Base-by-base conservation (phyloP, 2,329 filamentous ascomycete genomes). In the Paracorniculantispora psalliotae region DNA sequence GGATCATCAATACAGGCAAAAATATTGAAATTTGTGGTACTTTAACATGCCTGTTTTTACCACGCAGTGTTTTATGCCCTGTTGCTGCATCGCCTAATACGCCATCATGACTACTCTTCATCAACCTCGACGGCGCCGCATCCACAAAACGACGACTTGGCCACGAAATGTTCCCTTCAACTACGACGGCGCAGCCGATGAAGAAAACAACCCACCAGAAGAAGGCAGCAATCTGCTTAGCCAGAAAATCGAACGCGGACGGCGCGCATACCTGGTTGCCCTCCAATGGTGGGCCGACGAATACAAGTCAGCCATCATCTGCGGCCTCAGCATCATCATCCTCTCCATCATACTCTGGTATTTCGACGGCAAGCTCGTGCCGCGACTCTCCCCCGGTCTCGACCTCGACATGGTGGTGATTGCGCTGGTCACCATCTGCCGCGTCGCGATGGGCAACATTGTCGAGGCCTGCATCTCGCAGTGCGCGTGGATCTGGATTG, bases 401-500 rank as follows among this genome's bases (percentile, higher is more conserved):
- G 64, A 71, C 21, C 63, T 74, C 3, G 70, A 72, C 62, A 74
- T 73, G 23, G 59, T 70, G 26, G 64, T 75, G 23, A 70, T 75
- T 33, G 71, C 70, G n/a, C 63, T 75, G 41, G 72, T 75, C 65
- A 73, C 70, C 6, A 61, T 70, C n/a, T 68, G 71, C 7, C 69
- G 72, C 15, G 65, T 75, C 2, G 68, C 71, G 17, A 68, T 76
- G 51, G 69, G 67, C 37, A 69, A 62, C 6, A 68, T 75, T 12
- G 67, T 75, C 41, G 72, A 75, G 59, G 67, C 68, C 0, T 71
- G 69, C 47, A 61, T 75, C 48, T 70, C 71, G 57, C 73, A 76
- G 61, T 71, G 67, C 13, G 73, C 73, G 8, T 76, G 73, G 73
- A 71, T 75, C 7, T 75, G 72, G 73, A 69, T 74, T 0, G 71